Evolutionary conservation across 768 basidiomycete species (phyloP).

Genomic region (Royoungia palumana): DNA sequence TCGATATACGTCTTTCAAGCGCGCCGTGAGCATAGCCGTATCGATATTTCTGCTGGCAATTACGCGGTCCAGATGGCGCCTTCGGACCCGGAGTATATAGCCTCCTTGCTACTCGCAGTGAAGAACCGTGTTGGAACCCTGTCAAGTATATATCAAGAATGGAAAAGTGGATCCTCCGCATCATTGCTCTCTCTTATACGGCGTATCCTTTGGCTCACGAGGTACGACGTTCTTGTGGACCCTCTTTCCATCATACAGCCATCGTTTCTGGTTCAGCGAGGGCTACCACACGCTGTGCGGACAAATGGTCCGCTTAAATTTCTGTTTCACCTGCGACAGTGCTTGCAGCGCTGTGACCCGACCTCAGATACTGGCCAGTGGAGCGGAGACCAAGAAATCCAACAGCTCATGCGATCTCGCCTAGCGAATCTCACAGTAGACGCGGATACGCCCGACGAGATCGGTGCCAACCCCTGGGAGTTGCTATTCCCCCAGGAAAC

Average conservation of each 20-base stretch:
- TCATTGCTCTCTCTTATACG: constrained; percentile 42
- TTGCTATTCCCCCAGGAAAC: constrained; percentile 18
- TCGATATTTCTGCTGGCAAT: constrained; percentile 21
- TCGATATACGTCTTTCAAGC: constrained; percentile 19
- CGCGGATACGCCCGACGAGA: constrained; percentile 38
- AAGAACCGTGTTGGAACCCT: constrained; percentile 14
- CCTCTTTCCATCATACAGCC: constrained; percentile 82
- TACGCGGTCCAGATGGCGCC: constrained; percentile 28
- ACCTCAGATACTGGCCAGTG: constrained; percentile 3
- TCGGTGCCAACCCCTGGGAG: constrained; percentile 19
- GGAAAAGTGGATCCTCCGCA: constrained; percentile 28
- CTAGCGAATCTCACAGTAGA: constrained; percentile 39
- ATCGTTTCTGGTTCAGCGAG: constrained; percentile 77
- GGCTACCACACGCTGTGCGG: constrained; percentile 63
- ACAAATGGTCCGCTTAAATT: constrained; percentile 71
- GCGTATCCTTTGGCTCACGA: constrained; percentile 50
- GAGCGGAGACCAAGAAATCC: constrained; percentile 31
- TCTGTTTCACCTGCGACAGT: constrained; percentile 65
- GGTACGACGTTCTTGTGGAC: constrained; percentile 54
- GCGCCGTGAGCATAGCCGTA: constrained; percentile 1
- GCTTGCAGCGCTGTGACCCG: constrained; percentile 47
- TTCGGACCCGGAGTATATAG: constrained; percentile 29
- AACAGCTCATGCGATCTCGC: constrained; percentile 37
- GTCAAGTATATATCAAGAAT: constrained; percentile 24
- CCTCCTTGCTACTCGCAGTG: constrained; percentile 10